phyloP scores from a whole-genome alignment of 2,329 filamentous ascomycete genomes.

The Lachnellula cervina region DNA sequence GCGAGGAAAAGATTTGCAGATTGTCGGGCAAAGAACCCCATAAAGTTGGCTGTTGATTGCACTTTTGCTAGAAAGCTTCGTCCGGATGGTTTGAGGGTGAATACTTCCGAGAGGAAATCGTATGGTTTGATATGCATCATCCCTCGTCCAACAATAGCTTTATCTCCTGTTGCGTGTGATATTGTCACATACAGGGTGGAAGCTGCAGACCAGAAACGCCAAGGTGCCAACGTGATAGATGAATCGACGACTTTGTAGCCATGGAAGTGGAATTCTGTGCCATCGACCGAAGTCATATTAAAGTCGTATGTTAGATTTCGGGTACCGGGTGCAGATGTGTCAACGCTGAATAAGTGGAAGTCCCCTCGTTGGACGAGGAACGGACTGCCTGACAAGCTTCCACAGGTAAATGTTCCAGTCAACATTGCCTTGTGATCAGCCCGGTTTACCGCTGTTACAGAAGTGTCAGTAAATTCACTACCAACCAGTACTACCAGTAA shows the following conservation, averaged over 20 bases:
- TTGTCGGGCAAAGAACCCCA: constrained; percentile 52
- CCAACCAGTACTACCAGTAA: no score
- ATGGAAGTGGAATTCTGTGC: constrained; percentile 51
- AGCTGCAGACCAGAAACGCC: constrained; percentile 56
- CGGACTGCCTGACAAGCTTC: constrained; percentile 49
- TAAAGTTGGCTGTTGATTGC: constrained; percentile 44
- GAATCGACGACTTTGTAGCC: constrained; percentile 60
- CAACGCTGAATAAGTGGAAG: constrained; percentile 52
- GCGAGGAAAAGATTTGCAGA: constrained; percentile 49
- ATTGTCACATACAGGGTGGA: constrained; percentile 59
- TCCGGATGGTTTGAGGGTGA: constrained; percentile 49
- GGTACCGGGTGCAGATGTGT: constrained; percentile 50
- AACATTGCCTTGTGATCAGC: constrained; percentile 48
- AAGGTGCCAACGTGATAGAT: constrained; percentile 50
- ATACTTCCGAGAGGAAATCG: constrained; percentile 52
- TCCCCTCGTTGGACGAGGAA: constrained; percentile 56
- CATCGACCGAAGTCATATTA: constrained; percentile 51
- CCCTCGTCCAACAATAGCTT: constrained; percentile 49
- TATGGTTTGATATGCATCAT: constrained; percentile 50
- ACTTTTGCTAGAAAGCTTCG: constrained; percentile 41
- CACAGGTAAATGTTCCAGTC: constrained; percentile 56
- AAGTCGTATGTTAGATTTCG: constrained; percentile 58
- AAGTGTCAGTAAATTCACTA: not conserved
- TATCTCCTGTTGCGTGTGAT: constrained; percentile 30
- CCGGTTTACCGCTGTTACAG: constrained; percentile 37